Conservation (phyloP, 352 stramenopile species). For the Lagenidium giganteum region DNA sequence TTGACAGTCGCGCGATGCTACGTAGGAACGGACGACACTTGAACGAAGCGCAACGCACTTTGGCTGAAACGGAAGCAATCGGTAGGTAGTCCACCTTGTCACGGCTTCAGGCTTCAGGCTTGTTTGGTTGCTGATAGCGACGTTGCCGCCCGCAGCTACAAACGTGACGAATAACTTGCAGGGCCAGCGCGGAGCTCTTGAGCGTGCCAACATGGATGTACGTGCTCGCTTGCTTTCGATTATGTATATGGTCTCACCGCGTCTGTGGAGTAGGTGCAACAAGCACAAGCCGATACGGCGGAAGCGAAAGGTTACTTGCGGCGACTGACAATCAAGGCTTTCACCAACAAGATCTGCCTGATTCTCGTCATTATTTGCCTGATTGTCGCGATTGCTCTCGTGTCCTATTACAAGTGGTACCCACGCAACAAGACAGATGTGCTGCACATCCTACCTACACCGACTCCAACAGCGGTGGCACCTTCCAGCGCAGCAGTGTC, state of each 20-base stretch:
- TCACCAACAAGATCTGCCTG: conserved; percentile 43
- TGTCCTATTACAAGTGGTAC: conserved; percentile 71
- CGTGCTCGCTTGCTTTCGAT: background rate
- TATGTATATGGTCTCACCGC: background rate
- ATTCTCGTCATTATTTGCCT: conserved; percentile 47
- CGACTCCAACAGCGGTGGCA: background rate
- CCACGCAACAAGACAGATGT: conserved; percentile 49
- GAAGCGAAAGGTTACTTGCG: conserved; percentile 38
- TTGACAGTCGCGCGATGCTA: no score
- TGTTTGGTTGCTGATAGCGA: no score
- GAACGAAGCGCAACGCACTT: conserved; percentile 46
- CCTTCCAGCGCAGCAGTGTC: no score
- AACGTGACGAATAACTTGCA: conserved; percentile 58
- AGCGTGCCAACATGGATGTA: conserved; percentile 45
- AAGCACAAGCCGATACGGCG: conserved; percentile 46
- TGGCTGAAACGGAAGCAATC: conserved; percentile 52
- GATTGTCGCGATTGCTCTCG: conserved; percentile 34
- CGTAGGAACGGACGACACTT: conserved; percentile 48
- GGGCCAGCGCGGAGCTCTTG: conserved; percentile 49
- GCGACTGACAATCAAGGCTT: conserved; percentile 40
- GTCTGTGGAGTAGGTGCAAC: conserved; percentile 23
- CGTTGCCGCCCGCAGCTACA: conserved; percentile 25
- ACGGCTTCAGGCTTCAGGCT: no score
- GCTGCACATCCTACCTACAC: conserved; percentile 28
- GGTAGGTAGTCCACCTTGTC: conserved; percentile 22